Conservation (phyloP, 1,139 yeast genomes). For the Hanseniaspora sp. region DNA sequence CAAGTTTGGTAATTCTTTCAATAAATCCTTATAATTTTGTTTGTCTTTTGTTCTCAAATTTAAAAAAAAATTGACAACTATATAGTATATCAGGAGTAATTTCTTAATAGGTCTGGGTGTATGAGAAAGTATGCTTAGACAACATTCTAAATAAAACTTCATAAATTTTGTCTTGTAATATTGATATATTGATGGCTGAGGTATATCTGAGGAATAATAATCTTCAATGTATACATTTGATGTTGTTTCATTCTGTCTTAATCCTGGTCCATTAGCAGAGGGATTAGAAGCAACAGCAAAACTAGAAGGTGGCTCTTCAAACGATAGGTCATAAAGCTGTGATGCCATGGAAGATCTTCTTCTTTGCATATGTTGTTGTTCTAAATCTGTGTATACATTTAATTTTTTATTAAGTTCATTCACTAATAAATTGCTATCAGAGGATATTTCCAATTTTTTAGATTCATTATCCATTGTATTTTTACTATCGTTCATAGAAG, state of each 20-base stretch:
- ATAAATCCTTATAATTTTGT: constrained; percentile 1
- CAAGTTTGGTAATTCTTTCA: constrained; percentile 3
- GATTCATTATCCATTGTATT: too few relatives aligned
- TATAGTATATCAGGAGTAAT: not conserved
- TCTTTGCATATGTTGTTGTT: constrained; percentile 3
- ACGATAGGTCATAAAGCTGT: not conserved
- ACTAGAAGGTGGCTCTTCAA: not conserved
- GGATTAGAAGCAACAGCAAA: too few relatives aligned
- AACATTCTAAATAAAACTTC: constrained; percentile 5
- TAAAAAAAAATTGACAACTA: not conserved
- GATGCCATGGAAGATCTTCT: not conserved
- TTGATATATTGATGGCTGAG: constrained; percentile 4
- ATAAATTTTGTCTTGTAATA: constrained; percentile 12
- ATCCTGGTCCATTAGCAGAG: not conserved
- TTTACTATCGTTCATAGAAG: too few relatives aligned
- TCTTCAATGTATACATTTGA: not conserved
- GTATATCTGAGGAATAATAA: not conserved
- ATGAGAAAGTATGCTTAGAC: constrained; percentile 5
- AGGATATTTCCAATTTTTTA: not conserved
- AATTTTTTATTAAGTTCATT: constrained; percentile 6
- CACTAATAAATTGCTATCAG: not conserved
- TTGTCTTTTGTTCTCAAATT: constrained; percentile 6
- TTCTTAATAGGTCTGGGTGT: constrained; percentile 7
- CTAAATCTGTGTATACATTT: constrained; percentile 1
- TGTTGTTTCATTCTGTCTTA: not conserved